These are phyloP conservation scores for Coniochaeta prunicola DNA, from an alignment of 2,329 filamentous ascomycete species.

Conservation along the genomic window DNA sequence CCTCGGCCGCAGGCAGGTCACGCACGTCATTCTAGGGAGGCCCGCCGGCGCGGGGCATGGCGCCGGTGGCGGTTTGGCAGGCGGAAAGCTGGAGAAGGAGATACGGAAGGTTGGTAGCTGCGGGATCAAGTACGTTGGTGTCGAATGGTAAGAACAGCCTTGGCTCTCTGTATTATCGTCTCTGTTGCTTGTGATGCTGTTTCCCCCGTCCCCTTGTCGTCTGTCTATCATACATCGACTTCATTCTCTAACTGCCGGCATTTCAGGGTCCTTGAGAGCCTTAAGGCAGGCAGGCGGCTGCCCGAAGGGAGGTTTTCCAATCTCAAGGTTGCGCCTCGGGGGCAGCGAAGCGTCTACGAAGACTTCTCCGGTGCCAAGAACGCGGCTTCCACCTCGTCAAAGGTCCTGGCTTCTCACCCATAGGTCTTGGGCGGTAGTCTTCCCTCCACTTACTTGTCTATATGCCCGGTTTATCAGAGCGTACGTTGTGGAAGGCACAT, in stretches of 20 bases:
- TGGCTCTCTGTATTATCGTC: too few relatives aligned
- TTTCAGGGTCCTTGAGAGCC: constrained; percentile 70
- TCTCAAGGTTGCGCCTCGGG: constrained; percentile 51
- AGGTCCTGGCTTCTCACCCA: neutral
- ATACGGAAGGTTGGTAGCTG: constrained; percentile 60
- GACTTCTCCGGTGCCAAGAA: constrained; percentile 16
- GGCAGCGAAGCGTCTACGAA: constrained; percentile 58
- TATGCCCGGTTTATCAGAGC: neutral
- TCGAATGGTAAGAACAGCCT: constrained; percentile 59
- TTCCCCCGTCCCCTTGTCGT: constrained; percentile 3
- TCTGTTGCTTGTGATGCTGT: neutral
- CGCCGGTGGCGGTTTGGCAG: constrained; percentile 68
- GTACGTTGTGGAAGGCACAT: neutral
- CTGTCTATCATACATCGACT: neutral
- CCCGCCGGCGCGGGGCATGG: constrained; percentile 42
- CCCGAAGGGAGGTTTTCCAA: constrained; percentile 66
- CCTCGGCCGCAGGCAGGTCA: constrained; percentile 67
- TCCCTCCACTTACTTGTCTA: neutral
- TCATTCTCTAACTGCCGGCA: neutral
- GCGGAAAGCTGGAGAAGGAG: constrained; percentile 75
- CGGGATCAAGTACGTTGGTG: constrained; percentile 70
- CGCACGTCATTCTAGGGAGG: constrained; percentile 75
- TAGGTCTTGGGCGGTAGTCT: neutral
- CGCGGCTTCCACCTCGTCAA: neutral
- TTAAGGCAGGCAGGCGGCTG: constrained; percentile 67